Evolutionary conservation across 2,329 filamentous ascomycete species (phyloP), one percentile per base, ranked within the genome.

Genomic region (Lachnellula subtilissima): DNA sequence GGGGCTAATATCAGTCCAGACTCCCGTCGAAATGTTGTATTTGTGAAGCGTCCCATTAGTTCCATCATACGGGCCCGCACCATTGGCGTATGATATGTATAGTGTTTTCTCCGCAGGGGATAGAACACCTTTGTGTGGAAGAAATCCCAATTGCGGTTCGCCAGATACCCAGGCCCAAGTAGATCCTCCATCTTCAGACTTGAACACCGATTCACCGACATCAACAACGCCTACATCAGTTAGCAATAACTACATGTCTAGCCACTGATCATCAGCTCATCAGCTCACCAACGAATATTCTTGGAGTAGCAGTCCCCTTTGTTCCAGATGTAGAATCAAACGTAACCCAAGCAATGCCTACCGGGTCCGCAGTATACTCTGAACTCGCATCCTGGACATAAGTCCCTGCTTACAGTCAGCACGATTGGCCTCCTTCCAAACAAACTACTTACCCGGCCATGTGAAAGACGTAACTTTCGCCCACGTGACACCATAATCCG

Each of bases 1-100:
- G 0, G 81, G 81, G 0, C 79, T 83, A 62, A 84, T 84, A 63
- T 85, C 71, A 11, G 73, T 79, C 79, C 80, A 84, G 1, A 70
- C 73, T 32, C 70, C 68, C 2, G 70, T 69, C 1, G 73, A 64
- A 46, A 83, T 74, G 54, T 81, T 76, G 59, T 83, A 84, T 55
- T 78, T 76, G 57, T 78, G 80, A 1, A 84, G 76, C 0, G 73
- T 79, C 23, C 82, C 81, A 3, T 71, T 62, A 0, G 73, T 76
- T 12, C 81, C 81, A 55, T 84, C 81, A 55, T 83, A 84, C 1
- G 81, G 82, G 0, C 82, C 82, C 0, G 74, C 74, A 0, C 78
- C 80, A 50, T 84, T 76, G 15, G 74, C 74, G 63, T 84, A 84
- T 0, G 76, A 78, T 5, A 84, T 63, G 59, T 84, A 84, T 0